Conservation (phyloP, 331 rosid genomes). For the Stylosanthes scabra region DNA sequence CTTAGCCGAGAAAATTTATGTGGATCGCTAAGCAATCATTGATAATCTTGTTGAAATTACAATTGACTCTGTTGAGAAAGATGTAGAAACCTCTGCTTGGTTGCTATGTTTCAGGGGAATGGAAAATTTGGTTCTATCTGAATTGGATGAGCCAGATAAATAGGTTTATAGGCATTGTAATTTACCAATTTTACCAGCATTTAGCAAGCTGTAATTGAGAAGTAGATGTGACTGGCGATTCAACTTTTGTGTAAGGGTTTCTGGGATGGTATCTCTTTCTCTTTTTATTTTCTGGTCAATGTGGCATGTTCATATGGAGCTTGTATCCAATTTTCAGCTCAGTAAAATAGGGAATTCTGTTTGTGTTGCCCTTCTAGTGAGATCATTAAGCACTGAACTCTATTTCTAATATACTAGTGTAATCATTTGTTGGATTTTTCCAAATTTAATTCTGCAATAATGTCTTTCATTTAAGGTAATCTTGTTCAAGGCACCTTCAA, state of each 20-base stretch:
- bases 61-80: constrained; percentile 23
- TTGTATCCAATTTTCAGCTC: constrained; percentile 8
- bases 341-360: neutral
- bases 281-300: neutral
- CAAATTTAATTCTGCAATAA: neutral
- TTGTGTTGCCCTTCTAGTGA: neutral
- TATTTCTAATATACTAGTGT: neutral
- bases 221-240: constrained; percentile 5
- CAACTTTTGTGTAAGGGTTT: constrained; percentile 10
- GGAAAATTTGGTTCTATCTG: constrained; percentile 23
- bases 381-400: neutral
- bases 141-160: constrained; percentile 22
- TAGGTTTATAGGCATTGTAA: neutral
- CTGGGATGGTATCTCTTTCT: neutral
- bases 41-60: constrained; percentile 26
- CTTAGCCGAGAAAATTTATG: neutral
- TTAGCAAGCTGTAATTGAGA: neutral
- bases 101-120: constrained; percentile 18
- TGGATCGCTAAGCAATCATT: constrained; percentile 8
- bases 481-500: too few species aligned
- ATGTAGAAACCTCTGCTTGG: constrained; percentile 29
- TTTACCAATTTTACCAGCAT: neutral
- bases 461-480: too few species aligned
- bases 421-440: neutral
- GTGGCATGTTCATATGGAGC: constrained; percentile 3